A percentile compares a stretch with the other conserved stretches of the same genome.
phyloP scores from a whole-genome alignment of 345 rosid genomes.

The Kernera saxatilis region DNA sequence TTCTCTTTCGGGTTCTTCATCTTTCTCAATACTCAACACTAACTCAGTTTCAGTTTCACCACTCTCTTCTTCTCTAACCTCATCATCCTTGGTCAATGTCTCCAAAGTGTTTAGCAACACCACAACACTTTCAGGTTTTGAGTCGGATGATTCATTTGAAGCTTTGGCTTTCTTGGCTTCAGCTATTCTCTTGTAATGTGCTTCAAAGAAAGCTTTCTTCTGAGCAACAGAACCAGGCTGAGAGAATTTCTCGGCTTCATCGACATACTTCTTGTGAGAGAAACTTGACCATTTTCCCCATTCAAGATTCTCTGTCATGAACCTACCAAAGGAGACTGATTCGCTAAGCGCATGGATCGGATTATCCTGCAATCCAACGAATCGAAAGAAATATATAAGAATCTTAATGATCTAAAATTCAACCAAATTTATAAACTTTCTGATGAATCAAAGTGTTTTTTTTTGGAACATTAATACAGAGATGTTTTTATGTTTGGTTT shows the following conservation, averaged over 20 bases:
- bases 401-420: background rate
- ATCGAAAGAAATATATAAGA: background rate
- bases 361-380: conserved; percentile 47
- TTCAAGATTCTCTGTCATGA: conserved; percentile 68
- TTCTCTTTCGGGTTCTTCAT: background rate
- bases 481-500: background rate
- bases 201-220: conserved; percentile 83
- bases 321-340: conserved; percentile 86
- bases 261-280: conserved; percentile 66
- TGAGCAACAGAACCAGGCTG: conserved; percentile 84
- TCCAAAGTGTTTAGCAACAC: conserved; percentile 25
- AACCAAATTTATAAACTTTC: conserved; percentile 3
- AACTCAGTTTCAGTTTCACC: background rate
- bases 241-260: conserved; percentile 69
- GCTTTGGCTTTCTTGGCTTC: conserved; percentile 57
- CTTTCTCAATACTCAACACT: conserved; percentile 7
- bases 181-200: conserved; percentile 67
- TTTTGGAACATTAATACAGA: no score
- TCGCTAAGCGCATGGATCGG: conserved; percentile 58
- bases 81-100: conserved; percentile 22
- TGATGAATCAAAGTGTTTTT: background rate
- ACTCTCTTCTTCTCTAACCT: conserved; percentile 18
- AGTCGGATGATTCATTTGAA: background rate
- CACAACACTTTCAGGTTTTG: conserved; percentile 8
- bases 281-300: conserved; percentile 96